These are phyloP conservation scores for Venturia pyrina DNA, from an alignment of 2,329 filamentous ascomycete genomes.

Conservation along the genomic window DNA sequence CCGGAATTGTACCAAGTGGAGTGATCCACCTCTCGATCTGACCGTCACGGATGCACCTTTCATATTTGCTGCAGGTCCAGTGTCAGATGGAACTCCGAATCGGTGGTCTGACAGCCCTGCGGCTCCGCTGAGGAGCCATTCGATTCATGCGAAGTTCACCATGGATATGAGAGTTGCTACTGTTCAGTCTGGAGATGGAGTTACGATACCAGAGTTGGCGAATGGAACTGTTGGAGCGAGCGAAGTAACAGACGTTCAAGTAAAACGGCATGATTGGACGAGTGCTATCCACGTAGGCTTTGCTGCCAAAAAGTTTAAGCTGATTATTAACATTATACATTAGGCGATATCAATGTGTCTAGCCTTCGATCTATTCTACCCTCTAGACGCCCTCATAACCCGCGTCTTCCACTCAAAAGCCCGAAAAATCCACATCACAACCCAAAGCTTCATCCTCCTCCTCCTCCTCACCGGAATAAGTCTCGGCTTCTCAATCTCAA, in stretches of 20 bases:
- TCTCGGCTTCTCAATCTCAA: slow-evolving; percentile 6
- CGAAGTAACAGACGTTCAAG: slow-evolving; percentile 9
- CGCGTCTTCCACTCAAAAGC: background rate
- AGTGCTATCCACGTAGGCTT: background rate
- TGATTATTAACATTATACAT: background rate
- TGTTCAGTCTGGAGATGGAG: slow-evolving; percentile 19
- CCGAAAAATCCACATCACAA: background rate
- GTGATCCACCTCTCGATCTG: slow-evolving; percentile 20
- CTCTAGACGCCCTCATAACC: slow-evolving; percentile 27
- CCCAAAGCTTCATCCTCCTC: background rate
- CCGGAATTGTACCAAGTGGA: background rate
- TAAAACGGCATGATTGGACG: background rate
- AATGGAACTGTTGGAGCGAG: slow-evolving; percentile 17
- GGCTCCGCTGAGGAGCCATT: slow-evolving; percentile 42
- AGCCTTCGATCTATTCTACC: slow-evolving; percentile 45
- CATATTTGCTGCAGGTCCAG: slow-evolving; percentile 47
- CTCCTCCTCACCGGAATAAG: background rate
- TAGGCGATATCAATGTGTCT: slow-evolving; percentile 40
- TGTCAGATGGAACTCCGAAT: slow-evolving; percentile 15
- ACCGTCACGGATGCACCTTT: slow-evolving; percentile 34
- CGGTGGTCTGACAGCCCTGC: slow-evolving; percentile 10
- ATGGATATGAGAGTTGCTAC: slow-evolving; percentile 46
- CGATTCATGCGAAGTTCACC: slow-evolving; percentile 43
- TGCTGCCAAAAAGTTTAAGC: too few relatives aligned
- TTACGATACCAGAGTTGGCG: slow-evolving; percentile 16